Evolutionary conservation across 2,329 filamentous ascomycete species (phyloP), one percentile per base, ranked within the genome.

Genomic region (Fusarium newnesense): DNA sequence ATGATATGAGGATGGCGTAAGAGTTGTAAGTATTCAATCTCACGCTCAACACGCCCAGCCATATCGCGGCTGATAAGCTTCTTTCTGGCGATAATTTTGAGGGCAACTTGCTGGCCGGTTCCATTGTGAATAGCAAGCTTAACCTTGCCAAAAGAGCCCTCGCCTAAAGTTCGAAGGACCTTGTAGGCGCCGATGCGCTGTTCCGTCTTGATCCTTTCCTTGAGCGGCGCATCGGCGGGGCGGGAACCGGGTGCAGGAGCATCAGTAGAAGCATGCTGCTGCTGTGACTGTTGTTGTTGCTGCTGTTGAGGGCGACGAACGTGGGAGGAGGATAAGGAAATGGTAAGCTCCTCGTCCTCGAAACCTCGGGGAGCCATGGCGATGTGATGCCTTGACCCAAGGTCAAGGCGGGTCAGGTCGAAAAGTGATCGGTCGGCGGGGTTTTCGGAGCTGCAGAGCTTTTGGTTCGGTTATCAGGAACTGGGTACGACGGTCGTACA

Each of bases 61-160:
- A 99, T 98, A 83, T 99, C 96, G 79, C 96, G 89, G 76, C 95
- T 98, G 77, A 98, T 94, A 79, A 99, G 89, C 86, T 98, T 97
- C 86, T 96, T 96, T 75, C 96, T 90, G 46, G 95, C 94, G 79
- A 99, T 99, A 80, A 98, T 98, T 88, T 99, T 99, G 80, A 99
- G 89, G 34, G 96, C 96, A 57, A 99, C 96, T 85, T 98, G 94
- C 83, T 98, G 95, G 73, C 94, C 94, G 75, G 94, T 98, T 76
- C 95, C 91, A 79, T 94, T 91, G 81, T 99, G 96, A 46, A 95
- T 93, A 28, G 96, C 96, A 77, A 99, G 90, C 87, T 98, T 98
- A 81, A 99, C 96, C 85, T 99, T 99, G 78, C 96, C 96, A 82
- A 99, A 99, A 6, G 95, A 98, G 52, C 96, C 96, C 84, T 99